A percentile compares a stretch with the other conserved stretches of the same genome.
phyloP scores from a whole-genome alignment of 257 asterid species.

The Perilla frutescens region DNA sequence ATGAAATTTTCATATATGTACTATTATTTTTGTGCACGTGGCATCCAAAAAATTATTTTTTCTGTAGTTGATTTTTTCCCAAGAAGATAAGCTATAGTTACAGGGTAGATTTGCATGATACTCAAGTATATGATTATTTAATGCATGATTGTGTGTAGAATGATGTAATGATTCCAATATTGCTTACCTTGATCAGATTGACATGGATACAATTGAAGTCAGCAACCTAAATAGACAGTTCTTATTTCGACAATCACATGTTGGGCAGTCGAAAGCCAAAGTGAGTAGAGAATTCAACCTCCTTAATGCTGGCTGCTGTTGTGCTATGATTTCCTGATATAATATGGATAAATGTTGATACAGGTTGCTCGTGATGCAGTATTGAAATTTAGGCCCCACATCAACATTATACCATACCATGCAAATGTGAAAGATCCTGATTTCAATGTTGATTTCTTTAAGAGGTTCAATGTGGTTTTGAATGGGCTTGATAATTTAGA shows the following conservation, averaged over 20 bases:
- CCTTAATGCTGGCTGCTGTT: constrained; percentile 25
- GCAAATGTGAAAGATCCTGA: constrained; percentile 89
- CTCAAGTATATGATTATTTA: neutral
- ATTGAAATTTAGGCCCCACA: constrained; percentile 84
- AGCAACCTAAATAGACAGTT: constrained; percentile 98
- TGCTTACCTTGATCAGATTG: constrained; percentile 71
- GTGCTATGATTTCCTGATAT: constrained; percentile 26
- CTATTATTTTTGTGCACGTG: neutral
- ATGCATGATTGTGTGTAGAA: constrained; percentile 18
- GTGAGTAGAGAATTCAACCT: constrained; percentile 49
- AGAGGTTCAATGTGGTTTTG: constrained; percentile 84
- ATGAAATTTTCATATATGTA: neutral
- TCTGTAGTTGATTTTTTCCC: constrained; percentile 4
- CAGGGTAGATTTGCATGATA: neutral
- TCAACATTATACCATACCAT: constrained; percentile 89
- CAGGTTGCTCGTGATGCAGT: constrained; percentile 99
- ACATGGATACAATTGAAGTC: constrained; percentile 98
- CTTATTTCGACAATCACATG: constrained; percentile 92
- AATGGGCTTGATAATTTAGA: constrained; percentile 98
- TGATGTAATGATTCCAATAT: constrained; percentile 24
- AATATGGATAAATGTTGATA: constrained; percentile 35
- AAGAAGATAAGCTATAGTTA: neutral
- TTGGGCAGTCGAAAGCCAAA: constrained; percentile 97
- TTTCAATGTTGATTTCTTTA: constrained; percentile 92
- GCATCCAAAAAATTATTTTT: neutral